A percentile compares a stretch with the other conserved stretches of the same genome.
Evolutionary conservation across 148 eudicot genomes (phyloP).

Genomic region (Rhododendron ovatum): DNA sequence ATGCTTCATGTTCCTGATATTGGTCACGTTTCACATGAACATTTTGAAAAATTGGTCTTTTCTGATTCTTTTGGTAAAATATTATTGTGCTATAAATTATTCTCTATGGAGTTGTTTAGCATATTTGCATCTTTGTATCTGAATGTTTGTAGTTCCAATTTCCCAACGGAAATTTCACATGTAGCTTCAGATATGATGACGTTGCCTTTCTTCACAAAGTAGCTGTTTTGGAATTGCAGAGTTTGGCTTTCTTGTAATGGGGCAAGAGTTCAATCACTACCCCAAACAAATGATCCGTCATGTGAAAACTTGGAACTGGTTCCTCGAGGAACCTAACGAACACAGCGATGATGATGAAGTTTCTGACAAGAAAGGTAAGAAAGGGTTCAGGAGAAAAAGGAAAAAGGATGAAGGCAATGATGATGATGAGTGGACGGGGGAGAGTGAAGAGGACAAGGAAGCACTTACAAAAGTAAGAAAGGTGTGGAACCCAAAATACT

Average conservation of each 20-base stretch:
- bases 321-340: constrained; percentile 52
- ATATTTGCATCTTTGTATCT: neutral
- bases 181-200: neutral
- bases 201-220: neutral
- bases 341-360: constrained; percentile 53
- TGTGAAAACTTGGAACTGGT: constrained; percentile 76
- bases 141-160: neutral
- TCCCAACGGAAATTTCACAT: neutral
- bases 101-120: neutral
- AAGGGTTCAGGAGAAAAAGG: constrained; percentile 39
- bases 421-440: constrained; percentile 86
- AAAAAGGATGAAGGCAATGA: constrained; percentile 31
- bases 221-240: constrained; percentile 45
- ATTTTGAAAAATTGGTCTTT: neutral
- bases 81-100: neutral
- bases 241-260: constrained; percentile 86
- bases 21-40: neutral
- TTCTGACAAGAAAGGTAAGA: constrained; percentile 24
- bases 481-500: constrained; percentile 39
- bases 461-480: constrained; percentile 37
- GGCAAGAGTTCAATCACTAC: constrained; percentile 82
- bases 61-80: neutral
- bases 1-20: neutral
- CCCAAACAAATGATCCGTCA: constrained; percentile 58
- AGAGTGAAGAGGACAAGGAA: constrained; percentile 60